Conservation (phyloP, 345 rosid genomes). For the Rhodamnia argentea region DNA sequence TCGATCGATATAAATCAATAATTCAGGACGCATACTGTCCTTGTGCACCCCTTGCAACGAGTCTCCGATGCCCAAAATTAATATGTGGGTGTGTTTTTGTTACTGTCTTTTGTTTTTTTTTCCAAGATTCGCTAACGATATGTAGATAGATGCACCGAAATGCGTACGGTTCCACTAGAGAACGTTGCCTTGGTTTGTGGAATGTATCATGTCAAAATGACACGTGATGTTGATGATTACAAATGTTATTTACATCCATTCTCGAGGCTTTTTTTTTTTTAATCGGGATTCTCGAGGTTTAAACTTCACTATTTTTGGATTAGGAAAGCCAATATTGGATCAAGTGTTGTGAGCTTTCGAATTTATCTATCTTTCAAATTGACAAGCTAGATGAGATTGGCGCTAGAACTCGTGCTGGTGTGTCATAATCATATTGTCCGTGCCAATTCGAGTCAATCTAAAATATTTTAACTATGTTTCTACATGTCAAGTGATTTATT, state of each 20-base stretch:
- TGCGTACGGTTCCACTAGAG: neutral
- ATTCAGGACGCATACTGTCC: neutral
- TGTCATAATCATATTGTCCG: neutral
- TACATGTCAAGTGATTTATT: neutral
- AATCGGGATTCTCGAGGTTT: neutral
- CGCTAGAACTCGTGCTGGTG: accelerated
- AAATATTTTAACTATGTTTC: neutral
- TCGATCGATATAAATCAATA: neutral
- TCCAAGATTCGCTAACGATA: neutral
- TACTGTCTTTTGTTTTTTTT: neutral
- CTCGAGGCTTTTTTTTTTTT: too few species aligned
- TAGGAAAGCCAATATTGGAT: neutral
- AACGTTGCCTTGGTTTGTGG: neutral
- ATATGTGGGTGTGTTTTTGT: neutral
- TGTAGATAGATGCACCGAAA: neutral
- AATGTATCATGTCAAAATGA: neutral
- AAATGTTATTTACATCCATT: neutral
- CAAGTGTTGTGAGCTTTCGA: neutral
- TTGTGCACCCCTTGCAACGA: neutral
- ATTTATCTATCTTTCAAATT: neutral
- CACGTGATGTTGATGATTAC: neutral
- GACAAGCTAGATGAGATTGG: neutral
- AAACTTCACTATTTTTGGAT: neutral
- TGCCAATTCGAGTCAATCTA: neutral
- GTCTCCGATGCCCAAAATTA: neutral